Evolutionary conservation across 805 yeast species (phyloP).

Genomic region (Metschnikowia matae): DNA sequence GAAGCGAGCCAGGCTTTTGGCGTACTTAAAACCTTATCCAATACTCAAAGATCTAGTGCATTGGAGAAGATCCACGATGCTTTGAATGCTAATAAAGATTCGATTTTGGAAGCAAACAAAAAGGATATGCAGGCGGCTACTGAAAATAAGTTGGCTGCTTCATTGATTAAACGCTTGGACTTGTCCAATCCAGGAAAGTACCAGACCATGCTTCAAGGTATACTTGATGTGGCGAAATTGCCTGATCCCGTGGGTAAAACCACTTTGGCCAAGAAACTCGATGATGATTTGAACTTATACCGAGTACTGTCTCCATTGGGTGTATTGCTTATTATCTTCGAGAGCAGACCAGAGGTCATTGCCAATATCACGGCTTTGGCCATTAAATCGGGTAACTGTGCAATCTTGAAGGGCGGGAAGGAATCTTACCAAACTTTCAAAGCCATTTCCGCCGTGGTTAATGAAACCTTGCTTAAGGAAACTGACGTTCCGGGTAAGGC

Average conservation of each 20-base stretch:
- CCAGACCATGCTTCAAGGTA: conserved; percentile 92
- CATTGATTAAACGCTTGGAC: conserved; percentile 82
- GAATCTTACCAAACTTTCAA: conserved; percentile 84
- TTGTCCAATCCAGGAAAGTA: conserved; percentile 77
- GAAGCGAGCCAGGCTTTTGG: conserved; percentile 83
- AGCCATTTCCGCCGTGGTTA: conserved; percentile 71
- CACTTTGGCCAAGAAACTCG: conserved; percentile 78
- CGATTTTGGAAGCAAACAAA: conserved; percentile 68
- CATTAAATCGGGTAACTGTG: conserved; percentile 94
- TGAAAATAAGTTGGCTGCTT: conserved; percentile 54
- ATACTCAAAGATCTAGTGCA: conserved; percentile 71
- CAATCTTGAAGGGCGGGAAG: conserved; percentile 95
- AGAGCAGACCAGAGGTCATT: conserved; percentile 96
- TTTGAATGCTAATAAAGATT: conserved; percentile 52
- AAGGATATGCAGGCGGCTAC: conserved; percentile 70
- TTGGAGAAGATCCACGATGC: conserved; percentile 69
- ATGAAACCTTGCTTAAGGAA: conserved; percentile 47
- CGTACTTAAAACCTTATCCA: conserved; percentile 68
- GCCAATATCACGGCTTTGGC: conserved; percentile 96
- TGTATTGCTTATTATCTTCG: conserved; percentile 86
- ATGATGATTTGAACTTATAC: conserved; percentile 80
- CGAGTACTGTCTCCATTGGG: conserved; percentile 94
- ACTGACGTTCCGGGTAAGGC: conserved; percentile 79
- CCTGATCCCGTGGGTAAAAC: conserved; percentile 92
- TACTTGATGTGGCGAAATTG: conserved; percentile 81